Percentiles rank a stretch among this genome's conserved stretches.
Evolutionary conservation across 2,329 filamentous ascomycete species (phyloP).

Genomic region (Neopestalotiopsis rosae): DNA sequence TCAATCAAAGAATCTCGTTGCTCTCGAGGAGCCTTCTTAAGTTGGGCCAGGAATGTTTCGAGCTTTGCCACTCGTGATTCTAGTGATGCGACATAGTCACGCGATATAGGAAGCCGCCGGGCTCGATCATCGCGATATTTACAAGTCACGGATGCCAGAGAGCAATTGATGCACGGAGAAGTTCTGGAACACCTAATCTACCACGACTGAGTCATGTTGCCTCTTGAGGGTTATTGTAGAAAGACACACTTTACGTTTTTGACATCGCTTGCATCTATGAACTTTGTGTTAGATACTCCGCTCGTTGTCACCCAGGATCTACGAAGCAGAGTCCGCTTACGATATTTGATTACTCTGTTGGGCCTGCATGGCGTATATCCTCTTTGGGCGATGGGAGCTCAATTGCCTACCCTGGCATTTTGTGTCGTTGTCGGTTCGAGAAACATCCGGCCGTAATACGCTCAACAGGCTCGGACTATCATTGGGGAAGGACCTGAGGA

Average conservation of each 20-base stretch:
- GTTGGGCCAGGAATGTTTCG: slow-evolving; percentile 20
- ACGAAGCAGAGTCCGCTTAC: background rate
- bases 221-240: background rate
- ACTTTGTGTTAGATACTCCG: background rate
- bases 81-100: slow-evolving; percentile 21
- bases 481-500: too few species aligned
- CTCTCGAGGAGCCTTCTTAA: slow-evolving; percentile 40
- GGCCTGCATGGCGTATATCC: background rate
- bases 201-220: background rate
- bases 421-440: too few species aligned
- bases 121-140: slow-evolving; percentile 25
- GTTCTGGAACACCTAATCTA: slow-evolving; percentile 28
- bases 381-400: too few species aligned
- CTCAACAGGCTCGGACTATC: too few species aligned
- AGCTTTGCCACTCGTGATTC: slow-evolving; percentile 19
- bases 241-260: background rate
- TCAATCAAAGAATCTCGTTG: slow-evolving; percentile 35
- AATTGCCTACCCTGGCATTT: too few species aligned
- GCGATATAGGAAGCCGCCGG: slow-evolving; percentile 23
- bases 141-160: slow-evolving; percentile 20
- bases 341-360: background rate
- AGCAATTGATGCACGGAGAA: slow-evolving; percentile 24
- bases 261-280: background rate
- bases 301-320: background rate
- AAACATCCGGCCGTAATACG: too few species aligned